A percentile compares a stretch with the other conserved stretches of the same genome.
Evolutionary conservation across 2,329 filamentous ascomycete species (phyloP).

Genomic region (Exophiala lecanii-corni): DNA sequence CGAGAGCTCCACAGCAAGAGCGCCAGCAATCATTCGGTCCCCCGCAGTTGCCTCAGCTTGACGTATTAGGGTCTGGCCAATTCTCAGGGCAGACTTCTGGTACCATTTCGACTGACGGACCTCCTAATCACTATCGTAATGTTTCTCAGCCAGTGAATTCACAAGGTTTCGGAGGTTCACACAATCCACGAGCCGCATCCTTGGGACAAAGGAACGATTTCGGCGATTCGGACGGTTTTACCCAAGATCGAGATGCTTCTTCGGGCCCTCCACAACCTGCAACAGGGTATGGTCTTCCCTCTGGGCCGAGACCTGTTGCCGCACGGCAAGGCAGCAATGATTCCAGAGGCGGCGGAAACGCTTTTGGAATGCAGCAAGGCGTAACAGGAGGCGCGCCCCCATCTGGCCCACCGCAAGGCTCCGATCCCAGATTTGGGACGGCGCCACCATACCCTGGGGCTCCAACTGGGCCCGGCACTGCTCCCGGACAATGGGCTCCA

Average conservation of each 20-base stretch:
- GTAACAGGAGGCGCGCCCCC: neutral
- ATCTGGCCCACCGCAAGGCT: neutral
- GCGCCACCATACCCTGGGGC: too few relatives aligned
- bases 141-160: neutral
- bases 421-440: too few relatives aligned
- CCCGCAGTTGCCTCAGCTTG: constrained; percentile 16
- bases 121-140: constrained; percentile 4
- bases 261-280: neutral
- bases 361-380: constrained; percentile 2
- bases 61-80: constrained; percentile 1
- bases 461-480: too few relatives aligned
- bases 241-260: neutral
- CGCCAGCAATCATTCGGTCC: constrained; percentile 9
- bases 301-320: constrained; percentile 2
- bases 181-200: neutral
- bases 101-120: neutral
- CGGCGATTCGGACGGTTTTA: neutral
- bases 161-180: neutral
- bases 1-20: constrained; percentile 4
- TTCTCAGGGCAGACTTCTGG: constrained; percentile 8
- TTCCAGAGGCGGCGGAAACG: neutral
- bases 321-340: too few relatives aligned
- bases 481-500: neutral
- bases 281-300: neutral
- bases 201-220: neutral